Percentiles rank a stretch among this genome's conserved stretches.
These are phyloP conservation scores for Leishmania gerbilli DNA, from an alignment of 208 protist species.

Conservation along the genomic window DNA sequence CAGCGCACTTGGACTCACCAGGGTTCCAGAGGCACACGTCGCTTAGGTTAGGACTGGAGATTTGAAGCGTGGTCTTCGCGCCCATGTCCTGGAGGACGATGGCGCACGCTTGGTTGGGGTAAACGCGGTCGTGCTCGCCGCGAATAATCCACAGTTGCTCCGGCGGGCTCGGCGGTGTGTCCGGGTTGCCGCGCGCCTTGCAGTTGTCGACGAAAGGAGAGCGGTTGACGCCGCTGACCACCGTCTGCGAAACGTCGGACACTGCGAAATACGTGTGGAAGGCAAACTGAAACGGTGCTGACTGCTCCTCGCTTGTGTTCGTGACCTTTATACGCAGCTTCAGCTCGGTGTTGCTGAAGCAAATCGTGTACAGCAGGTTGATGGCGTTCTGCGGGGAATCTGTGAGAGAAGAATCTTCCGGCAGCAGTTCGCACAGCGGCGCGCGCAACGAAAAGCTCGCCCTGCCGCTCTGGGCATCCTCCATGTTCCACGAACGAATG, in stretches of 20 bases:
- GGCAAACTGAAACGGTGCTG: slow-evolving; percentile 68
- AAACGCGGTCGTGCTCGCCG: slow-evolving; percentile 83
- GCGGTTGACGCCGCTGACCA: slow-evolving; percentile 72
- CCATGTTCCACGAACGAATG: slow-evolving; percentile 41
- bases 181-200: slow-evolving; percentile 35
- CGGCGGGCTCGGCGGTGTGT: slow-evolving; percentile 36
- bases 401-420: slow-evolving; percentile 22
- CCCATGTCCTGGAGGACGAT: slow-evolving; percentile 49
- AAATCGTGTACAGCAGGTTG: slow-evolving; percentile 66
- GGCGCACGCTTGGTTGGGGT: slow-evolving; percentile 50
- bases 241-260: slow-evolving; percentile 47
- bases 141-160: slow-evolving; percentile 40
- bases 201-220: slow-evolving; percentile 74
- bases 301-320: slow-evolving; percentile 48
- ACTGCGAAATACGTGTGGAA: slow-evolving; percentile 92
- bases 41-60: slow-evolving; percentile 52
- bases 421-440: slow-evolving; percentile 29
- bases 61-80: slow-evolving; percentile 35
- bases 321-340: slow-evolving; percentile 63
- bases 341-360: slow-evolving; percentile 62
- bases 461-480: slow-evolving; percentile 34
- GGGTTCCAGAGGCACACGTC: slow-evolving; percentile 92
- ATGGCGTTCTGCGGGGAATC: slow-evolving; percentile 35
- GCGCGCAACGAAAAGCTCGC: slow-evolving; percentile 41
- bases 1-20: slow-evolving; percentile 66